Percentiles rank a stretch among this genome's conserved stretches.
Conservation (phyloP, 768 basidiomycete species). For the Termitomyces sp. region DNA sequence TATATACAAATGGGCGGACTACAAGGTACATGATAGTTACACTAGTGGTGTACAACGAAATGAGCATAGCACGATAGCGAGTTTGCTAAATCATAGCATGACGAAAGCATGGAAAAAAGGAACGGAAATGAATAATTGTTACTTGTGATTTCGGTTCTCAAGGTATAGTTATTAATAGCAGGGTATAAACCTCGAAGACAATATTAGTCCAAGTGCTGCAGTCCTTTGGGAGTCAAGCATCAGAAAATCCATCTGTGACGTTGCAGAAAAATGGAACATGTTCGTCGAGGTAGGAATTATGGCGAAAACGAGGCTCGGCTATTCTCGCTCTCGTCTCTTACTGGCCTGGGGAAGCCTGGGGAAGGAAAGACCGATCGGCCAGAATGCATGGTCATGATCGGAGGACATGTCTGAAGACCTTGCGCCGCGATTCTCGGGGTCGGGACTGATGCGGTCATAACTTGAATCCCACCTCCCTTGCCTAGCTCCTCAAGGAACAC, state of each 20-base stretch:
- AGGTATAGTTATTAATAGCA: neutral
- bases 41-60: too few relatives aligned
- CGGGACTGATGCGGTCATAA: neutral
- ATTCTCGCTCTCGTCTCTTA: neutral
- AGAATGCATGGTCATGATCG: neutral
- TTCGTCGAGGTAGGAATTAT: neutral
- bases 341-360: too few relatives aligned
- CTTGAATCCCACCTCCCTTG: neutral
- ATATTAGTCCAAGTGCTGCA: neutral
- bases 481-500: slow-evolving; percentile 5
- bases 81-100: neutral
- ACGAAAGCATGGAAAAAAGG: neutral
- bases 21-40: neutral
- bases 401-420: neutral
- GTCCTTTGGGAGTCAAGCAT: neutral
- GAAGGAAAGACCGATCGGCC: neutral
- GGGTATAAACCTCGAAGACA: neutral
- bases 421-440: neutral
- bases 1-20: neutral
- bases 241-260: neutral
- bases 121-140: neutral
- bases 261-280: neutral
- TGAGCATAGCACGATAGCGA: neutral
- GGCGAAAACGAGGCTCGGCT: neutral
- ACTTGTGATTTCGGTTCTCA: neutral